A percentile compares a stretch with the other conserved stretches of the same genome.
phyloP scores from a whole-genome alignment of 2,329 filamentous ascomycete genomes.

The Thermochaetoides dissita region DNA sequence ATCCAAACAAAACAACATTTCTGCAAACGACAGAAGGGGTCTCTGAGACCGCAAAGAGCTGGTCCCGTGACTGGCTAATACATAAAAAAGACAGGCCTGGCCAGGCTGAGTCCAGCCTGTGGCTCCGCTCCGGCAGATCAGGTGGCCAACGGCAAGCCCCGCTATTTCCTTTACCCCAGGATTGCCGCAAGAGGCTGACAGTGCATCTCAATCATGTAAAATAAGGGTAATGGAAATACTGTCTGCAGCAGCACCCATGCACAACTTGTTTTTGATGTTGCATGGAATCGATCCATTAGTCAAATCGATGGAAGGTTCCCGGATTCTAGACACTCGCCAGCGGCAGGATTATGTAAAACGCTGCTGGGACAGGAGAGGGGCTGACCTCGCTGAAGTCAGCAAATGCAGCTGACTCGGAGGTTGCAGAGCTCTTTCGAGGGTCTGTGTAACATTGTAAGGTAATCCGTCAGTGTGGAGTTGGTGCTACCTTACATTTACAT shows the following conservation, averaged over 20 bases:
- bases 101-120: background rate
- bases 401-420: no score
- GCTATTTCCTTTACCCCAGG: constrained; percentile 18
- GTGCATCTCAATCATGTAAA: constrained; percentile 17
- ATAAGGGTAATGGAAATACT: constrained; percentile 19
- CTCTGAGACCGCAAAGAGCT: constrained; percentile 1
- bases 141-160: constrained; percentile 13
- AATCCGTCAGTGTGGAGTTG: no score
- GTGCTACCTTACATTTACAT: no score
- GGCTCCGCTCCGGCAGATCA: constrained; percentile 7
- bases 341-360: background rate
- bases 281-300: constrained; percentile 10
- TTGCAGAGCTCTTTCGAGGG: no score
- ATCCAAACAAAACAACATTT: no score
- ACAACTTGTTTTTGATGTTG: constrained; percentile 9
- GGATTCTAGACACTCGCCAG: background rate
- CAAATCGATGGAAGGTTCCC: constrained; percentile 5
- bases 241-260: constrained; percentile 2
- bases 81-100: constrained; percentile 10
- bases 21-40: background rate
- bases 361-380: no score
- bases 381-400: no score
- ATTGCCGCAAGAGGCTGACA: constrained; percentile 9
- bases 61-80: constrained; percentile 15
- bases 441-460: no score